Percentiles rank a stretch among this genome's conserved stretches.
phyloP scores from a whole-genome alignment of 163 green algal species.

The Volvox carteri region DNA sequence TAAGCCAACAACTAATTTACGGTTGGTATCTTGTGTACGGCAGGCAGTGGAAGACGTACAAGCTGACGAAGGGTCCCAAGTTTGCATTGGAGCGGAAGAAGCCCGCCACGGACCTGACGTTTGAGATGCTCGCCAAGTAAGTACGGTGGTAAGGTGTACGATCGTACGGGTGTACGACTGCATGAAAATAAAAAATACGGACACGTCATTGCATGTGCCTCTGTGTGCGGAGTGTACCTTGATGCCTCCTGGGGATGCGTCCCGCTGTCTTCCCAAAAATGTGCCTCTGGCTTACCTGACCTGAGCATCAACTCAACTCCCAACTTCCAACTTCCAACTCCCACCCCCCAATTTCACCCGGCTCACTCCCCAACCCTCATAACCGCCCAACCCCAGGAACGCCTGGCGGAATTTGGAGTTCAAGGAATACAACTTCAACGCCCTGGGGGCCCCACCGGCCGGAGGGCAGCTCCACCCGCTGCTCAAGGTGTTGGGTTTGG shows the following conservation, averaged over 20 bases:
- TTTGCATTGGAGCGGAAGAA: conserved; percentile 96
- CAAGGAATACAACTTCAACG: conserved; percentile 99
- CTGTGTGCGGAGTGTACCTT: not conserved
- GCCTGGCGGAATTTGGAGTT: conserved; percentile 92
- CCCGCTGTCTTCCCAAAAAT: no score
- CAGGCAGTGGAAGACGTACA: conserved; percentile 93
- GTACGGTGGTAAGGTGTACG: conserved; percentile 33
- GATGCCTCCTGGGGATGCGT: no score
- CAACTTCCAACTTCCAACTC: not conserved
- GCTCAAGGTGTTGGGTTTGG: conserved; percentile 97
- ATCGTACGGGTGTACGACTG: no score
- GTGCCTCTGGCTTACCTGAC: no score
- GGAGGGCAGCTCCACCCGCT: conserved; percentile 96
- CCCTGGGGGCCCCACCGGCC: conserved; percentile 78
- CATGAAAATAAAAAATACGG: not conserved
- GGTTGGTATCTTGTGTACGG: no score
- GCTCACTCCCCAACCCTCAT: no score
- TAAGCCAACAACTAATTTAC: no score
- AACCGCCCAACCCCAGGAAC: no score
- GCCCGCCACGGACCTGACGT: conserved; percentile 94
- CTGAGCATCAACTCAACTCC: not conserved
- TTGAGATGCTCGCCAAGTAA: conserved; percentile 94
- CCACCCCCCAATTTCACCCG: not conserved
- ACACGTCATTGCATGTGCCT: no score
- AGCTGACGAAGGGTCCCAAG: conserved; percentile 91